These are phyloP conservation scores for Xerocomus brunneocitrinus DNA, from an alignment of 768 basidiomycete genomes.

Conservation along the genomic window DNA sequence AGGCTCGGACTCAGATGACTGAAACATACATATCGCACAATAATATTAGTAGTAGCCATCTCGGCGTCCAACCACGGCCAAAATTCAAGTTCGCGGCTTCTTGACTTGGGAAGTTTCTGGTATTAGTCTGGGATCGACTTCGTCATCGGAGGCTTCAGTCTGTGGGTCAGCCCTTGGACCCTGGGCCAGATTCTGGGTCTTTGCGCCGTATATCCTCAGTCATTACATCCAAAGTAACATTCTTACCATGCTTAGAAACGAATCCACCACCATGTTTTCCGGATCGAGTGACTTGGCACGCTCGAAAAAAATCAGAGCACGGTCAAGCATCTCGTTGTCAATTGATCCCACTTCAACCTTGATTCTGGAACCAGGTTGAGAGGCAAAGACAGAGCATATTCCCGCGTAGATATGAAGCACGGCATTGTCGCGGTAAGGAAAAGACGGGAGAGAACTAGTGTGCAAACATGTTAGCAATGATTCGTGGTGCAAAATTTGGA, in stretches of 20 bases:
- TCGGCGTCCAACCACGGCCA: no score
- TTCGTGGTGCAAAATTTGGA: slow-evolving; percentile 1
- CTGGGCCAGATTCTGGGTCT: slow-evolving; percentile 26
- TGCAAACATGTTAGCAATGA: slow-evolving; percentile 2
- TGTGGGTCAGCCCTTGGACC: slow-evolving; percentile 3
- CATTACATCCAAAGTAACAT: background rate
- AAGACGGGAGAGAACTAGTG: slow-evolving; percentile 75
- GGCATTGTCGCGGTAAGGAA: slow-evolving; percentile 82
- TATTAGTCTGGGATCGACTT: slow-evolving; percentile 13
- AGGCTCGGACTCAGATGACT: slow-evolving; percentile 69
- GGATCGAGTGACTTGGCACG: slow-evolving; percentile 59
- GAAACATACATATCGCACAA: background rate
- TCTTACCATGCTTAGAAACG: slow-evolving; percentile 52
- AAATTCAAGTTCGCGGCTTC: slow-evolving; percentile 12
- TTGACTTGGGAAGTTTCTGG: slow-evolving; percentile 8
- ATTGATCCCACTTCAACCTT: slow-evolving; percentile 5
- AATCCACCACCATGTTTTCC: slow-evolving; percentile 46
- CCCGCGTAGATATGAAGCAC: slow-evolving; percentile 82
- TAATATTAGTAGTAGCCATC: background rate
- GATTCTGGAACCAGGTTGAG: slow-evolving; percentile 32
- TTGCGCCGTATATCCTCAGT: background rate
- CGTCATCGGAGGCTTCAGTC: slow-evolving; percentile 36
- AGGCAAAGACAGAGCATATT: slow-evolving; percentile 61
- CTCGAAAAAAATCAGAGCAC: slow-evolving; percentile 58
- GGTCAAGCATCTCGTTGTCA: slow-evolving; percentile 42